Conservation (phyloP, 164 flowering plant genomes). For the Berberis vulgaris region DNA sequence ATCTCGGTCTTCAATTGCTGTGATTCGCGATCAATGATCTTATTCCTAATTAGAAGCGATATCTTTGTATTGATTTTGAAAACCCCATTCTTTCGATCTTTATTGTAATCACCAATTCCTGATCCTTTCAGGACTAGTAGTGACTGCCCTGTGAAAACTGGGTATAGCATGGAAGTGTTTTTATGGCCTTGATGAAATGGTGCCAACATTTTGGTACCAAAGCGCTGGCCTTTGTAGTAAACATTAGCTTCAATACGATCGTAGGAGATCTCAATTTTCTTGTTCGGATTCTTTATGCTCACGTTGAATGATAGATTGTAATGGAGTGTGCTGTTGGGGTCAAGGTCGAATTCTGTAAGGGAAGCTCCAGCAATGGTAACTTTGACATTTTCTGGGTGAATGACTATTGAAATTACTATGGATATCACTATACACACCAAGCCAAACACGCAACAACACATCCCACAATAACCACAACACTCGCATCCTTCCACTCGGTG, state of each 20-base stretch:
- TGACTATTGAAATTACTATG: conserved; percentile 30
- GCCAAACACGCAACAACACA: conserved; percentile 19
- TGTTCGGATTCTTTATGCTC: conserved; percentile 31
- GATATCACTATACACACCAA: conserved; percentile 20
- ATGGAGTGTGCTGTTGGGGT: conserved; percentile 12
- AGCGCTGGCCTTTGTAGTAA: conserved; percentile 14
- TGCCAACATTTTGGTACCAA: conserved; percentile 9
- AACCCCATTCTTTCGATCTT: conserved; percentile 16
- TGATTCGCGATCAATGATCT: conserved; percentile 18
- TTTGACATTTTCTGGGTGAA: conserved; percentile 23
- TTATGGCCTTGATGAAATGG: conserved; percentile 33
- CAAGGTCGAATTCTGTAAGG: conserved; percentile 1
- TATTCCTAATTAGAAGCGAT: conserved; percentile 18
- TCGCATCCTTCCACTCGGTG: too few relatives aligned
- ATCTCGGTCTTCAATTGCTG: conserved; percentile 13
- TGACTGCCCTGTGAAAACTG: conserved; percentile 15
- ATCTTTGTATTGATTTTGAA: conserved; percentile 19
- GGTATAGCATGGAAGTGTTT: conserved; percentile 23
- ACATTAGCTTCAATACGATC: conserved; percentile 25
- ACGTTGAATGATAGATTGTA: conserved; percentile 29
- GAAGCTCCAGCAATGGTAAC: conserved; percentile 28
- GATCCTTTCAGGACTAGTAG: background rate
- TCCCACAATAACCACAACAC: conserved; percentile 16
- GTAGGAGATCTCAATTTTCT: conserved; percentile 27
- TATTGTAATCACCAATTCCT: conserved; percentile 3